Conservation (phyloP, 768 basidiomycete species). For the Trametes punicea region DNA sequence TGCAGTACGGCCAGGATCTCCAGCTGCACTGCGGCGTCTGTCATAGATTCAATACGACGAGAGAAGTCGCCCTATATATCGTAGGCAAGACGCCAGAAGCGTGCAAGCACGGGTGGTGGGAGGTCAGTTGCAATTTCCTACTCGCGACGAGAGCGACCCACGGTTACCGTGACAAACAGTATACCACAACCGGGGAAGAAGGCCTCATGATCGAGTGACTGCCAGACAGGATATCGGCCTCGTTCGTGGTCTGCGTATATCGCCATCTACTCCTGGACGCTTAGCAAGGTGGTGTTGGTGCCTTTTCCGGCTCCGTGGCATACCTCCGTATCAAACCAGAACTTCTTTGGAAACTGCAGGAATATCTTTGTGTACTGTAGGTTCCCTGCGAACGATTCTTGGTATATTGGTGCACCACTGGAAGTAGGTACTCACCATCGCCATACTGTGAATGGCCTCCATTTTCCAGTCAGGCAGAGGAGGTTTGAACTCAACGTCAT, state of each 20-base stretch:
- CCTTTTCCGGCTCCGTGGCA: neutral
- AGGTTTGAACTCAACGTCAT: conserved; percentile 56
- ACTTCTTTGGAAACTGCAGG: conserved; percentile 56
- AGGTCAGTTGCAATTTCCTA: neutral
- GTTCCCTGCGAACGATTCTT: conserved; percentile 59
- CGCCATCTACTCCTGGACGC: conserved; percentile 38
- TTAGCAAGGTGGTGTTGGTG: no score
- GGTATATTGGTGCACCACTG: neutral
- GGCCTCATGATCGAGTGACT: conserved; percentile 52
- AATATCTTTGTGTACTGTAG: conserved; percentile 72
- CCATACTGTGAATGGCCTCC: conserved; percentile 60
- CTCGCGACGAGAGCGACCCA: conserved; percentile 10
- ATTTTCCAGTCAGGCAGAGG: conserved; percentile 53
- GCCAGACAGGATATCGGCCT: conserved; percentile 68
- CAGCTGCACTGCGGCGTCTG: conserved; percentile 41
- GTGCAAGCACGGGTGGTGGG: neutral
- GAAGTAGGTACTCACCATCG: conserved; percentile 41
- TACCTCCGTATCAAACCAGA: conserved; percentile 51
- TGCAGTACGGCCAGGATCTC: conserved; percentile 58
- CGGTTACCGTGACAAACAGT: conserved; percentile 49
- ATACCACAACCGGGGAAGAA: conserved; percentile 63
- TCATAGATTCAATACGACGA: conserved; percentile 52
- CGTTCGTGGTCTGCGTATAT: conserved; percentile 58
- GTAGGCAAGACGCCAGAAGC: neutral
- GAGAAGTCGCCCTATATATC: conserved; percentile 58